These are phyloP conservation scores for Naumovozyma dairenensis DNA, from an alignment of 805 yeast species.

Conservation along the genomic window DNA sequence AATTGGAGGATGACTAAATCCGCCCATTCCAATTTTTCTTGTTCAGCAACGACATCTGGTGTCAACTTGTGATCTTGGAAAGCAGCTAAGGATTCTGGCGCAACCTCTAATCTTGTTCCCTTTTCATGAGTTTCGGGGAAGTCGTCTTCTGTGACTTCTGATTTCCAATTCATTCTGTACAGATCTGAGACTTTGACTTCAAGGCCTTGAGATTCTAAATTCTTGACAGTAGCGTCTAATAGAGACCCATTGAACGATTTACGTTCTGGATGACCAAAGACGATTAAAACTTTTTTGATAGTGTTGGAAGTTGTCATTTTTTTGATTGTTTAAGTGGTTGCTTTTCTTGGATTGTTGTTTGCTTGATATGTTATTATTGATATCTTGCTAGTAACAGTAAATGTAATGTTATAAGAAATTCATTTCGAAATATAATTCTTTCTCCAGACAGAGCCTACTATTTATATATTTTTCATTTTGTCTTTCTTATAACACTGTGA, in stretches of 20 bases:
- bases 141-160: constrained; percentile 16
- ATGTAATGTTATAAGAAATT: no score
- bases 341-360: no score
- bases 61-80: constrained; percentile 8
- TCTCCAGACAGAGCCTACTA: no score
- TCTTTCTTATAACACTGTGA: no score
- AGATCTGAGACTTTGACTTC: constrained; percentile 24
- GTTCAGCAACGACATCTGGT: constrained; percentile 17
- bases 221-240: constrained; percentile 9
- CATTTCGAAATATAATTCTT: no score
- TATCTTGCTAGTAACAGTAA: no score
- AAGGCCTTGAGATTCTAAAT: constrained; percentile 17
- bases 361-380: no score
- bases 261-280: constrained; percentile 18
- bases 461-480: no score
- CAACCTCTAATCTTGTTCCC: constrained; percentile 6
- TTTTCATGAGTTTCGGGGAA: constrained; percentile 6
- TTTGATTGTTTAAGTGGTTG: no score
- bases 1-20: constrained; percentile 17
- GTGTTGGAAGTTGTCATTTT: no score
- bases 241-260: constrained; percentile 20
- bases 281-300: constrained; percentile 15
- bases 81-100: constrained; percentile 10
- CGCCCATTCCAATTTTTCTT: constrained; percentile 21
- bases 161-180: constrained; percentile 18